A percentile compares a stretch with the other conserved stretches of the same genome.
Evolutionary conservation across 176 grass and related monocot genomes (phyloP).

Genomic region (Melocanna baccifera): DNA sequence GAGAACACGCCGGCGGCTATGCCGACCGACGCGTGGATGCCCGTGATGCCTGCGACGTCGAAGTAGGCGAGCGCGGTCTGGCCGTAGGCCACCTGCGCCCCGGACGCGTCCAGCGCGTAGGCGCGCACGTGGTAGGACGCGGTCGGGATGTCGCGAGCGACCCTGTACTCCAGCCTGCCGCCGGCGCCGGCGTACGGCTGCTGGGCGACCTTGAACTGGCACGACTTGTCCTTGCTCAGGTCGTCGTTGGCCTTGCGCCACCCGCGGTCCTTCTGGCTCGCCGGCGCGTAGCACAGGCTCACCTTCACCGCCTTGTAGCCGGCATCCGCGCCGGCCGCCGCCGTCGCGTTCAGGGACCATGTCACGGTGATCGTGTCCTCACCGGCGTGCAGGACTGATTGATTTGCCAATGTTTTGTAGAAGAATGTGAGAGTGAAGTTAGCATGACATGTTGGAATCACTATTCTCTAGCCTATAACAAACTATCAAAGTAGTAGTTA

Average conservation of each 20-base stretch:
- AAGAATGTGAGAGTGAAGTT: not conserved
- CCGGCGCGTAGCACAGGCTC: constrained; percentile 65
- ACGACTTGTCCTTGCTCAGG: constrained; percentile 82
- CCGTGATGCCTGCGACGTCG: constrained; percentile 43
- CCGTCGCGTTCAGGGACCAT: constrained; percentile 45
- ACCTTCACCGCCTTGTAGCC: constrained; percentile 57
- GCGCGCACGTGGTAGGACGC: constrained; percentile 64
- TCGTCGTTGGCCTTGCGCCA: constrained; percentile 59
- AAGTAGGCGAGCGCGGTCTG: constrained; percentile 50
- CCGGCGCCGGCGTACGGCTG: constrained; percentile 20
- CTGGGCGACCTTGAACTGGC: constrained; percentile 51
- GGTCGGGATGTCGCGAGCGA: constrained; percentile 42
- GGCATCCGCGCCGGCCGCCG: not conserved
- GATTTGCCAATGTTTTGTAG: not conserved
- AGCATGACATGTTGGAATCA: not conserved
- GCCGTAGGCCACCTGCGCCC: constrained; percentile 43
- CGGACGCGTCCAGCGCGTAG: constrained; percentile 52
- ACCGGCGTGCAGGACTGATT: constrained; percentile 58
- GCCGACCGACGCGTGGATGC: constrained; percentile 34
- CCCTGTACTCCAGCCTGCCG: constrained; percentile 22
- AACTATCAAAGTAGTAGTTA: not conserved
- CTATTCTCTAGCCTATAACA: not conserved
- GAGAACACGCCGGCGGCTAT: constrained; percentile 58
- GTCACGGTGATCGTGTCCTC: constrained; percentile 58
- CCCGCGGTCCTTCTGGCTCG: constrained; percentile 58